Base-by-base conservation (phyloP, 1,284 basidiomycete genomes). In the Ganoderma leucocontextum region DNA sequence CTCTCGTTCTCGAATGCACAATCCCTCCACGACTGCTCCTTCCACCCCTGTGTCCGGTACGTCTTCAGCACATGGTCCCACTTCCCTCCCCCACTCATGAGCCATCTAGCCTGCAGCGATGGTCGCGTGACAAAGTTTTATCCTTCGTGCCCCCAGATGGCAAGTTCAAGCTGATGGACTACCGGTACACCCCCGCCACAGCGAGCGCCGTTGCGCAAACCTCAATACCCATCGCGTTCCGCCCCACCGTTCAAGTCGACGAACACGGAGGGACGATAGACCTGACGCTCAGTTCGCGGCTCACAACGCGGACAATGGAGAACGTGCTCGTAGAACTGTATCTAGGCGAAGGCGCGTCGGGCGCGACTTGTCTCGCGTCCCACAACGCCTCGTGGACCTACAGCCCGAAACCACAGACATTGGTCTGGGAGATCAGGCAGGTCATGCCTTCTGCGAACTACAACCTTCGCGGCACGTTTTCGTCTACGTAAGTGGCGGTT, bases 101-200 rank as follows among this genome's bases (percentile, higher is more conserved):
- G 5, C 22, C 13, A 10, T 62, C 68, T 66, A 95, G 95, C 42
- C 84, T 96, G 62, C 89, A 89, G 74, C 90, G 91, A 64, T 98
- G 95, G 93, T 84, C 88, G 58, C 89, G 91, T 61, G 92, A 95
- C 76, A 91, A 89, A 72, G 83, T 87, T 0, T 84, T 99, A 63
- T 97, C 95, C 1, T 99, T 99, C 78, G 91, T 99, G 55, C 97
- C 97, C 3, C 97, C 97, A 1, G 97, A 99, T 76, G 97, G 97
- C 12, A 89, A 89, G 70, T 99, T 98, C 81, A 88, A 89, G 49
- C 84, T 98, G 36, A 89, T 94, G 79, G 94, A 96, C 75, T 98
- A 98, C 77, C 91, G 93, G 38, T 91, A 91, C 75, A 66, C 74
- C 25, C 77, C 77, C 5, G 74, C 76, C 1, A 77, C 78, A 2